A percentile compares a stretch with the other conserved stretches of the same genome.
Conservation (phyloP, 768 basidiomycete genomes). For the Sporobolomyces pararoseus region DNA sequence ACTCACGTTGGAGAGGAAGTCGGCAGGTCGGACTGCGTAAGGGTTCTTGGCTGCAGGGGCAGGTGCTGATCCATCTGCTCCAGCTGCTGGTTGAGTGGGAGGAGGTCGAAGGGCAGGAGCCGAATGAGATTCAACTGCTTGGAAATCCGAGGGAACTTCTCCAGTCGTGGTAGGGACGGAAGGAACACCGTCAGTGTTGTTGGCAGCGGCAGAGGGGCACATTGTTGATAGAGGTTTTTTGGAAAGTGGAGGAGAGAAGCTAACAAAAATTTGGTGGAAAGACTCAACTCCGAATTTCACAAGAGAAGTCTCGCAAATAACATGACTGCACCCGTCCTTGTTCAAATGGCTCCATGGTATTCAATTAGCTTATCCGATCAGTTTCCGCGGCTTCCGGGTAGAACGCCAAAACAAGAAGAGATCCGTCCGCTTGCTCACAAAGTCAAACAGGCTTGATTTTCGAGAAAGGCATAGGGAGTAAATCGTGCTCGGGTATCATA, state of each 20-base stretch:
- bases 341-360: too few relatives aligned
- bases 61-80: background rate
- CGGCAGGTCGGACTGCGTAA: constrained; percentile 34
- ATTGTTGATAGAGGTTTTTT: constrained; percentile 12
- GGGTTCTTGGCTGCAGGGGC: constrained; percentile 27
- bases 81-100: constrained; percentile 26
- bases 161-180: constrained; percentile 36
- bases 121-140: constrained; percentile 32
- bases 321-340: too few relatives aligned
- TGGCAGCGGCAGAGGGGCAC: constrained; percentile 39
- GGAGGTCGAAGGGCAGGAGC: constrained; percentile 13
- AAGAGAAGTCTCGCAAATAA: too few relatives aligned
- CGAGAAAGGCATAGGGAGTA: too few relatives aligned
- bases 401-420: too few relatives aligned
- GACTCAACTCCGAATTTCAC: background rate
- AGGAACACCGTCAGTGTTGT: background rate
- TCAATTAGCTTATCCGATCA: too few relatives aligned
- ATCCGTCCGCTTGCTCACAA: too few relatives aligned
- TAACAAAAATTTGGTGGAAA: background rate
- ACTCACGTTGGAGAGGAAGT: constrained; percentile 45
- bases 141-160: constrained; percentile 33
- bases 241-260: background rate
- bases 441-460: too few relatives aligned
- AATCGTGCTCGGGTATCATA: too few relatives aligned
- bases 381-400: too few relatives aligned